Conservation (phyloP, 176 grass and related monocot genomes). For the Rhynchospora breviuscula region DNA sequence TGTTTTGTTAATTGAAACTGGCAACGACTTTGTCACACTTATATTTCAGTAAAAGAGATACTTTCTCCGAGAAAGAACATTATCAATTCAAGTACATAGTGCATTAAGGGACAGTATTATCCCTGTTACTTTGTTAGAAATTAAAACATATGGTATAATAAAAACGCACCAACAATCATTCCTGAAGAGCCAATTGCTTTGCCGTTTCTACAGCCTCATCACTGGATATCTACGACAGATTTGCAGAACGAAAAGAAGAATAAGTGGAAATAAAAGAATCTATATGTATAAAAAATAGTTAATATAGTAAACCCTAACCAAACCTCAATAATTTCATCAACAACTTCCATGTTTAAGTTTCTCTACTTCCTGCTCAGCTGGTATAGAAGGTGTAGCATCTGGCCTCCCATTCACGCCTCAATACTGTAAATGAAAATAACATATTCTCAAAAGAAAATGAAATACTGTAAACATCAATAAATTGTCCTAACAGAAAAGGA, state of each 20-base stretch:
- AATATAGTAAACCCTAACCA: background rate
- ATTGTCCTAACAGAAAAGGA: too few species aligned
- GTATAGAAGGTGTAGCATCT: too few species aligned
- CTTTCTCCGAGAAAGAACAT: background rate
- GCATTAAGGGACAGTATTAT: background rate
- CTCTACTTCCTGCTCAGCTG: too few species aligned
- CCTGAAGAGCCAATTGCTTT: constrained; percentile 91
- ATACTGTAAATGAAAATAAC: too few species aligned
- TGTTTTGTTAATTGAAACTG: background rate
- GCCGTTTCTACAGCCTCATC: constrained; percentile 86
- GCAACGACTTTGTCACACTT: background rate
- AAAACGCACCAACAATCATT: constrained; percentile 80
- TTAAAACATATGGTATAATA: background rate
- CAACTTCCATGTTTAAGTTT: constrained; percentile 69
- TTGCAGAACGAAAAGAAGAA: constrained; percentile 6
- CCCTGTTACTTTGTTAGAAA: background rate
- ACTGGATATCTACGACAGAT: constrained; percentile 66
- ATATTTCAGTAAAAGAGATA: background rate
- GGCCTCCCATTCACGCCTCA: too few species aligned
- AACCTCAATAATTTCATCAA: constrained; percentile 87
- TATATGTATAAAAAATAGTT: background rate
- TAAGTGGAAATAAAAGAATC: constrained; percentile 6
- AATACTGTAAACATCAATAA: too few species aligned
- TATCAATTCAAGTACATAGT: background rate
- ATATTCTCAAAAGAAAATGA: too few species aligned